Evolutionary conservation across 2,329 filamentous ascomycete genomes (phyloP), one percentile per base, ranked within the genome.

Genomic region (Sporothrix brunneoviolacea): DNA sequence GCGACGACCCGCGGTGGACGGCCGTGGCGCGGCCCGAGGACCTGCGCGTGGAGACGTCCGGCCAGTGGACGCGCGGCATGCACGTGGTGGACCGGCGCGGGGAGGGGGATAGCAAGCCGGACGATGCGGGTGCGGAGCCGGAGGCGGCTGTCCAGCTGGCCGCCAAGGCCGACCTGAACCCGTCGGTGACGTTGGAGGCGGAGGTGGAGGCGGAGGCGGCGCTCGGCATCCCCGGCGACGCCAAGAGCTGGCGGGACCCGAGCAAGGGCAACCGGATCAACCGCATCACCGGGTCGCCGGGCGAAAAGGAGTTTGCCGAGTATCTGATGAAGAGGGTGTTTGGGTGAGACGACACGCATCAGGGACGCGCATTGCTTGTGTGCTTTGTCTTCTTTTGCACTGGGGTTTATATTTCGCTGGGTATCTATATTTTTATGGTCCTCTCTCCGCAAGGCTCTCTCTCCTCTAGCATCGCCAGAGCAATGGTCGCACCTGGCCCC

Each of bases 21-120:
- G 63, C 71, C 15, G 73, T 77, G 1, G 65, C 70, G 13, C 72
- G 76, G 51, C 80, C 74, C 0, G 86, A 95, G 66, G 93, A 98
- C 64, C 84, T 98, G 50, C 79, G 93, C 18, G 74, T 98, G 36
- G 93, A 98, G 70, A 94, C 90, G 0, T 72, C 79, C 3, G 93
- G 91, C 2, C 93, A 97, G 71, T 98, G 93, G 93, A 95, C 91
- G 40, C 76, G 88, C 51, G 91, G 93, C 1, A 91, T 93, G 83
- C 91, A 90, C 62, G 76, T 97, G 28, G 73, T 90, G 36, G 93
- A 98, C 71, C 76, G 82, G 32, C 77, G 93, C 38, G 68, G 70
- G 33, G 70, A 81, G 39, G 68, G 70, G 33, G 70, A 81, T 48
- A 72, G 70, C 55, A 80, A 80, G 62, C 73, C 72, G 6, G 74